Conservation (phyloP, 176 grass and related monocot genomes). For the Neostapfia colusana region DNA sequence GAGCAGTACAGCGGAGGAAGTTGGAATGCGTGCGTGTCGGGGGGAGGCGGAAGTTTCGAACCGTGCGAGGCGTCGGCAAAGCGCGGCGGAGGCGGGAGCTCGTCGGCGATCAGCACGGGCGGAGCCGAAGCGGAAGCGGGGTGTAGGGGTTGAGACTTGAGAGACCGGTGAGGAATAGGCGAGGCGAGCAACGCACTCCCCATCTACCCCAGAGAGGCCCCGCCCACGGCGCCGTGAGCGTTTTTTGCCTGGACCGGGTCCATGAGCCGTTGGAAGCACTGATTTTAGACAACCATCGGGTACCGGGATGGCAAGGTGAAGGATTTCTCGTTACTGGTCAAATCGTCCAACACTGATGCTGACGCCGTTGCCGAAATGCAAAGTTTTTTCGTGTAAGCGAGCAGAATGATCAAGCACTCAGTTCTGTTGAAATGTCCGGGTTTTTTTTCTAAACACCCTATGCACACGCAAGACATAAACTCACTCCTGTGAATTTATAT, state of each 20-base stretch:
- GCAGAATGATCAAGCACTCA: no score
- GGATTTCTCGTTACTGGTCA: not conserved
- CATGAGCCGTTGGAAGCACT: conserved; percentile 20
- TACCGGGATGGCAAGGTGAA: not conserved
- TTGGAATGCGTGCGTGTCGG: not conserved
- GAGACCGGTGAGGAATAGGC: conserved; percentile 39
- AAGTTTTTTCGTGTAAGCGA: no score
- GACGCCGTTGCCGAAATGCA: not conserved
- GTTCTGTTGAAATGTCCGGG: no score
- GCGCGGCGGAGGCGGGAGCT: conserved; percentile 8
- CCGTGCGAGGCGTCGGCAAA: conserved; percentile 38
- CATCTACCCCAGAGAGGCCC: conserved; percentile 16
- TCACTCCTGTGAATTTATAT: no score
- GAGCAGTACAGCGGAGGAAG: not conserved
- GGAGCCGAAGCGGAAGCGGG: not conserved
- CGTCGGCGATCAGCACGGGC: conserved; percentile 17
- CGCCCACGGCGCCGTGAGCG: not conserved
- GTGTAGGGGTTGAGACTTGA: conserved; percentile 6
- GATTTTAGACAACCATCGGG: not conserved
- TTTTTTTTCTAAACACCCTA: no score
- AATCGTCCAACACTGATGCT: not conserved
- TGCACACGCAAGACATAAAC: no score
- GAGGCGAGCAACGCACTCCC: conserved; percentile 37
- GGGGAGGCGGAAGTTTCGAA: conserved; percentile 10
- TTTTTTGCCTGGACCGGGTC: conserved; percentile 33